phyloP scores from a whole-genome alignment of 2,329 filamentous ascomycete species.

The Colletotrichum sp. region DNA sequence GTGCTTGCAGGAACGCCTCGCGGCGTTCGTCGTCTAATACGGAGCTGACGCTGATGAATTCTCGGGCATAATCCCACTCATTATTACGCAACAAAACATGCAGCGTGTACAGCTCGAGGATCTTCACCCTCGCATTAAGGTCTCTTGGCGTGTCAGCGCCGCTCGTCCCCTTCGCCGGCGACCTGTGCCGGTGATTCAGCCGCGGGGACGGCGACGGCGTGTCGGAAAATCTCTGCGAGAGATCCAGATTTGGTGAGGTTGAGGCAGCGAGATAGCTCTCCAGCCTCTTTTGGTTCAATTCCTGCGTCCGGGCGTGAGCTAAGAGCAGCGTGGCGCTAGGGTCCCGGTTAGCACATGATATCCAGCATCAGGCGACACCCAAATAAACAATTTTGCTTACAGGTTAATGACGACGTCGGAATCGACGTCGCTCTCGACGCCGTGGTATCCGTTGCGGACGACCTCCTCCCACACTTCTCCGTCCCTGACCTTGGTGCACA shows the following conservation, averaged over 20 bases:
- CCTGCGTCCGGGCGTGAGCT: slow-evolving; percentile 86
- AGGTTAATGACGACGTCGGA: slow-evolving; percentile 91
- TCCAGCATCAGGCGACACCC: neutral
- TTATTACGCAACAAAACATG: slow-evolving; percentile 93
- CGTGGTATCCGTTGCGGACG: slow-evolving; percentile 84
- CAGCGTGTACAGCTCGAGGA: slow-evolving; percentile 92
- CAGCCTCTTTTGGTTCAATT: slow-evolving; percentile 82
- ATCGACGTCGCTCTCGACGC: slow-evolving; percentile 88
- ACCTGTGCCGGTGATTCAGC: slow-evolving; percentile 43
- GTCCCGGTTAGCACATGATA: slow-evolving; percentile 19
- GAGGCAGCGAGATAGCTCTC: slow-evolving; percentile 88
- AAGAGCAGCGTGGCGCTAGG: slow-evolving; percentile 84
- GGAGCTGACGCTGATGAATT: slow-evolving; percentile 87
- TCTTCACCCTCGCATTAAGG: slow-evolving; percentile 83
- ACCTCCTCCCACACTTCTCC: slow-evolving; percentile 96
- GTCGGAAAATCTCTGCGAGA: slow-evolving; percentile 66
- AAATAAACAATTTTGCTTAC: slow-evolving; percentile 49
- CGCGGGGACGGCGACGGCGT: slow-evolving; percentile 40
- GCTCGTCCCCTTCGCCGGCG: slow-evolving; percentile 53
- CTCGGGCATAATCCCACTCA: slow-evolving; percentile 93
- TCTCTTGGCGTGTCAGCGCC: slow-evolving; percentile 85
- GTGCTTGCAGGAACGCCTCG: slow-evolving; percentile 85
- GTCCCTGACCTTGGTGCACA: slow-evolving; percentile 85
- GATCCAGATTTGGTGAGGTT: slow-evolving; percentile 73
- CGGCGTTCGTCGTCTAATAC: slow-evolving; percentile 91